Evolutionary conservation across 2,329 filamentous ascomycete species (phyloP).

Genomic region (Fusarium coicis): DNA sequence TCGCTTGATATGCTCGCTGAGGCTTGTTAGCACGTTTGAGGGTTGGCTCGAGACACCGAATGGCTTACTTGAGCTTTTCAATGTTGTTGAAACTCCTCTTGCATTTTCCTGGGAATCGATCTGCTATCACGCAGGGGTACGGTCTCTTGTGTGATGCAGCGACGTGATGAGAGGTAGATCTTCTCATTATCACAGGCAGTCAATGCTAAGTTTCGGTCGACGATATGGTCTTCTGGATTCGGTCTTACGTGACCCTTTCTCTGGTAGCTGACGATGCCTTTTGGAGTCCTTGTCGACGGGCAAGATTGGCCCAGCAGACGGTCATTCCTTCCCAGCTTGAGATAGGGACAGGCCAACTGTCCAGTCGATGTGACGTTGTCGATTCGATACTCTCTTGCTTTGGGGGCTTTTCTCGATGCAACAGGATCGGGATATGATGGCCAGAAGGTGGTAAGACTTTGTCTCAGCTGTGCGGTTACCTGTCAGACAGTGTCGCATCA

Average conservation of each 20-base stretch:
- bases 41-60: rapidly evolving
- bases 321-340: not conserved
- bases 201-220: not conserved
- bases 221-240: not conserved
- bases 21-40: not conserved
- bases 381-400: not conserved
- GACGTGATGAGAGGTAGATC: not conserved
- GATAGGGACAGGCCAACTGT: not conserved
- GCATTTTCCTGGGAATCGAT: not conserved
- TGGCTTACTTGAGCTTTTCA: constrained; percentile 9
- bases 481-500: not conserved
- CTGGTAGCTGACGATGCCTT: not conserved
- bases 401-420: not conserved
- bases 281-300: not conserved
- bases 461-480: not conserved
- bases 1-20: constrained; percentile 9
- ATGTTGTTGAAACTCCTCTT: not conserved
- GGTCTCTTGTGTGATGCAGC: not conserved
- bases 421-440: not conserved
- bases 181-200: constrained; percentile 5
- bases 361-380: not conserved
- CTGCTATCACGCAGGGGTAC: not conserved
- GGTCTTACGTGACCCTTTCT: not conserved
- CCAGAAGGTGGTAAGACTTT: not conserved
- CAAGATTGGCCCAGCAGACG: not conserved